These are phyloP conservation scores for Septoria petroselini DNA, from an alignment of 2,329 filamentous ascomycete genomes.

Conservation along the genomic window DNA sequence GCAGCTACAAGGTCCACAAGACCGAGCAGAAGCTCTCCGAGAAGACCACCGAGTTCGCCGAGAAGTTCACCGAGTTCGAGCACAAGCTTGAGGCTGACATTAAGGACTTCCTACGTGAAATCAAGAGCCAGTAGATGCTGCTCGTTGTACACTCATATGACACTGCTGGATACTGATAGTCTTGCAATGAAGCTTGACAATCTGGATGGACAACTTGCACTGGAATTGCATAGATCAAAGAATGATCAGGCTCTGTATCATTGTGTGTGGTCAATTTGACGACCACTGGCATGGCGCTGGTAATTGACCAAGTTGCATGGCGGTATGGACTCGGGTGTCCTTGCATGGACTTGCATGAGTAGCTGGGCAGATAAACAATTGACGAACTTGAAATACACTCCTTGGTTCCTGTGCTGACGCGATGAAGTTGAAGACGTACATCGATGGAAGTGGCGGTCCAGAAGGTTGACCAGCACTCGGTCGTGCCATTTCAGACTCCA, in stretches of 20 bases:
- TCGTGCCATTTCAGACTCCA: no score
- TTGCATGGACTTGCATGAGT: neutral
- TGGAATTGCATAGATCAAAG: slow-evolving; percentile 2
- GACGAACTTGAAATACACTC: neutral
- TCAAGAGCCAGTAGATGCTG: slow-evolving; percentile 25
- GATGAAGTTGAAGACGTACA: no score
- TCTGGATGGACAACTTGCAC: neutral
- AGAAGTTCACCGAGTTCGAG: slow-evolving; percentile 42
- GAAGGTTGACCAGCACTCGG: no score
- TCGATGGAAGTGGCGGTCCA: no score
- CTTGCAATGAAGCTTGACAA: neutral
- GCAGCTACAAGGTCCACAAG: slow-evolving; percentile 37
- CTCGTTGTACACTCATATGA: slow-evolving; percentile 1
- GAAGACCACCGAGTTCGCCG: slow-evolving; percentile 43
- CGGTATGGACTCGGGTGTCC: neutral
- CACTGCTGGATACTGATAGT: slow-evolving; percentile 1
- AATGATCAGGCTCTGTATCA: neutral
- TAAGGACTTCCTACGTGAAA: slow-evolving; percentile 47
- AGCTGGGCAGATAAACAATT: slow-evolving; percentile 1
- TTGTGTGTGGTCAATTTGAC: neutral
- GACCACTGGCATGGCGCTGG: neutral
- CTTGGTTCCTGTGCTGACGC: neutral
- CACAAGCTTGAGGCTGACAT: slow-evolving; percentile 42
- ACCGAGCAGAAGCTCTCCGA: slow-evolving; percentile 27
- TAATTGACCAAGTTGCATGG: neutral